A percentile compares a stretch with the other conserved stretches of the same genome.
Evolutionary conservation across 2,329 filamentous ascomycete species (phyloP).

Genomic region (Phyllachora maydis): DNA sequence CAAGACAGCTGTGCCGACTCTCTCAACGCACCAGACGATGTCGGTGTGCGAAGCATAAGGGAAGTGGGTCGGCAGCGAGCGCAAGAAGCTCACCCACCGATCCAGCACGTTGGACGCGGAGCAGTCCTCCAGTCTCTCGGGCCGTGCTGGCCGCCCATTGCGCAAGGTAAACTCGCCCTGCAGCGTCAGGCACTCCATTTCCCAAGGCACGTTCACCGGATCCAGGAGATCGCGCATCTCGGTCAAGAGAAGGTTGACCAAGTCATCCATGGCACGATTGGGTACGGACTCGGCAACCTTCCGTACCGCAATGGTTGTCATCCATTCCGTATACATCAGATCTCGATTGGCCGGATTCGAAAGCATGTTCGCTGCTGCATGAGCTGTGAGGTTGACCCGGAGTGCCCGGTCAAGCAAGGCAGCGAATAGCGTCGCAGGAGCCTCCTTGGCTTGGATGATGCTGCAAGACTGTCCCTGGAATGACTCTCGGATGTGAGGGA

Average conservation of each 20-base stretch:
- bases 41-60: constrained; percentile 52
- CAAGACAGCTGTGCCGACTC: constrained; percentile 56
- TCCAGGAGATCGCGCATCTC: constrained; percentile 54
- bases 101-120: constrained; percentile 50
- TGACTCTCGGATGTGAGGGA: constrained; percentile 62
- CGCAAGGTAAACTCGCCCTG: constrained; percentile 34
- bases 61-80: constrained; percentile 47
- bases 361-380: constrained; percentile 83
- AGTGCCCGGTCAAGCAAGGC: constrained; percentile 71
- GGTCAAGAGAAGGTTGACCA: constrained; percentile 37
- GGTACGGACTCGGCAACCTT: constrained; percentile 45
- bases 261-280: constrained; percentile 42
- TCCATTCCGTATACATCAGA: constrained; percentile 91
- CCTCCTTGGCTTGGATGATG: constrained; percentile 69
- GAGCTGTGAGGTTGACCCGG: constrained; percentile 80
- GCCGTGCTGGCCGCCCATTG: no score
- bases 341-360: constrained; percentile 76
- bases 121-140: constrained; percentile 16
- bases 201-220: constrained; percentile 44
- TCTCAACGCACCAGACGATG: constrained; percentile 57
- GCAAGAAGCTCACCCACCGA: constrained; percentile 55
- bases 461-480: constrained; percentile 74
- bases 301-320: constrained; percentile 39
- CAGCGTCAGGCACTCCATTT: constrained; percentile 37
- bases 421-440: constrained; percentile 75